Base-by-base conservation (phyloP, 2,329 filamentous ascomycete genomes). In the Tolypocladium guangdongense region DNA sequence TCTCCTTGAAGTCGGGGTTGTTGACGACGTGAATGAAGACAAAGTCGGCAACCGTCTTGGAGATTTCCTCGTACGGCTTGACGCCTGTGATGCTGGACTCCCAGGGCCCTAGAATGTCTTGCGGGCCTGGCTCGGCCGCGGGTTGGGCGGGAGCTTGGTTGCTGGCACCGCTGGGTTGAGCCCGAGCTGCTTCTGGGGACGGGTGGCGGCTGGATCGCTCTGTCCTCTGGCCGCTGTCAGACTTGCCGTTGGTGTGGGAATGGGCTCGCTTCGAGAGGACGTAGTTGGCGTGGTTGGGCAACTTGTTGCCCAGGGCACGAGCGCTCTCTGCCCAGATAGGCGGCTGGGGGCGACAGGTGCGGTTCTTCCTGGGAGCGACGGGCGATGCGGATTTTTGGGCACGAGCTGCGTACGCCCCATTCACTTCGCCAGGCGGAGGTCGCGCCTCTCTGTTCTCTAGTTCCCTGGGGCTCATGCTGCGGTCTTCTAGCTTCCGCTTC, bases 21-120 rank as follows among this genome's bases (percentile, higher is more conserved):
- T 78, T 74, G 7, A 93, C 77, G 20, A 93, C 84, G 53, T 86
- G 77, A 49, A 81, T 67, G 64, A 84, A 95, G 12, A 96, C 73
- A 62, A 90, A 95, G 64, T 95, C 88, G 56, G 86, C 88, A n/a
- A 95, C 78, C 20, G 76, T 68, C 61, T 84, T 86, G n/a, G 83
- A 83, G 12, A 93, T 71, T 56, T 91, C 84, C 60, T 93, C 87
- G 53, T 83, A 79, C 0, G 88, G 87, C 55, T 83, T 82, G 11
- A 81, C 74, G 49, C 86, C 83, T 2, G 83, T 85, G 48, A 95
- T 84, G 36, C 84, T 81, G 27, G 76, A 71, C 61, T 87, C 84
- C 83, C 84, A 86, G 0, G 76, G 72, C 0, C 79, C 79, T 4
- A 84, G 66, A 27, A 72, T 60, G 22, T 68, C 67, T 39, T 66